Evolutionary conservation across 257 asterid genomes (phyloP), one percentile per base, ranked within the genome.

Genomic region (Ligustrum vulgare): DNA sequence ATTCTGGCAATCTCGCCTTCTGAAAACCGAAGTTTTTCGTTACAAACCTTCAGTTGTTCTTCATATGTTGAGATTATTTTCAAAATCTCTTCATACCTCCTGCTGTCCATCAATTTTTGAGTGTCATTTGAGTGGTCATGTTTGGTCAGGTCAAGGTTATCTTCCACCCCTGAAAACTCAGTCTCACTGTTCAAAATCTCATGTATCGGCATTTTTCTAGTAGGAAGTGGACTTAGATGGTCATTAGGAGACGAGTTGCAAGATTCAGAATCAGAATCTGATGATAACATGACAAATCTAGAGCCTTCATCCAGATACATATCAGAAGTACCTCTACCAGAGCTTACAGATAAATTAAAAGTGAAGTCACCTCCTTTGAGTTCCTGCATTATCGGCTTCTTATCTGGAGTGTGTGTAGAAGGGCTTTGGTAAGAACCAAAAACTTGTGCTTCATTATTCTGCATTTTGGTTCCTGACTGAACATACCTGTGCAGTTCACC

Each of bases 251-350:
- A 82, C 11, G 80, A 72, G 74, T 78, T 64, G 36, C 47, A 89
- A 36, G 93, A 81, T 67, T 90, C 98, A 11, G 91, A 81, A 80
- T 93, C 98, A 62, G 93, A 91, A 82, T 91, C 97, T 2, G 96
- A 86, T 31, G 91, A 91, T 75, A 82, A 20, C 34, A 73, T 22
- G 37, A 91, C 86, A 73, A 82, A 88, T 65, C 87, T 84, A 47
- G 89, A 89, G 74, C 83, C 87, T 74, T 73, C 90, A 43, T 82
- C 79, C 54, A 80, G 87, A 51, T 93, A 88, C 33, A 67, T 64
- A 41, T 81, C 87, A 2, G 87, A 93, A 74, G 78, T 84, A 69
- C 88, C 89, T 72, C 90, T 83, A 34, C 88, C 89, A 33, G 92
- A 86, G 86, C 89, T 87, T 65, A 78, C 79, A 69, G 87, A 82